Base-by-base conservation (phyloP, 805 yeast genomes). In the Naumovozyma castellii region DNA sequence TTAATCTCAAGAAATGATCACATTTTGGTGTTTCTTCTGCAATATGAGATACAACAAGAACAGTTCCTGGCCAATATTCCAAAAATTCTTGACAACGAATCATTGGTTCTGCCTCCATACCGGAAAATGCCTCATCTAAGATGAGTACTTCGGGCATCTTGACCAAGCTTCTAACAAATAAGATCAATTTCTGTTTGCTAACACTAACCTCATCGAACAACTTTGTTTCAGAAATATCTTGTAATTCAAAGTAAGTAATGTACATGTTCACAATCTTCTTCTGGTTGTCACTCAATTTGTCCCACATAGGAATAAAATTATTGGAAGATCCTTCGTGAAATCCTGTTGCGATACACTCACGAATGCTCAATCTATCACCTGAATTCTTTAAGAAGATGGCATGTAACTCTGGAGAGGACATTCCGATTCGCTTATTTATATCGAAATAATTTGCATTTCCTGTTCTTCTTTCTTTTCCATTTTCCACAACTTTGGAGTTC, bases 81-180 rank as follows among this genome's bases (percentile, higher is more conserved):
- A 70, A 57, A 5, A 77, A 49, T 25, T 65, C 64, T 48, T 78
- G 78, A 40, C 86, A 81, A 36, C 64, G 67, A 31, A 66, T 66
- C 43, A 80, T 67, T 27, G 73, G 69, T 16, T 68, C 73, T 39
- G 76, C 79, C 31, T 81, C 84, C 92, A 90, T 84, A 13, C 87
- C 94, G 17, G 95, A 84, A 43, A 90, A 76, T 0, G 97, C 94
- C 65, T 90, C 98, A 60, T 90, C 98, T 2, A 90, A 65, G 35
- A 90, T 80, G 38, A 90, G 66, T 1, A 90, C 64, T 36, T 75
- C 73, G 0, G 98, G 98, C 45, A 75, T 66, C 57, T 84, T 85
- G 32, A 85, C 69, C 14, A 90, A 54, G 2, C 95, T 81, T 41
- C 98, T 68, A 18, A 87, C 62, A 49, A 92, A 79, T 18, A 90